Evolutionary conservation across 2,329 filamentous ascomycete genomes (phyloP).

Genomic region (Pseudogymnoascus sp.): DNA sequence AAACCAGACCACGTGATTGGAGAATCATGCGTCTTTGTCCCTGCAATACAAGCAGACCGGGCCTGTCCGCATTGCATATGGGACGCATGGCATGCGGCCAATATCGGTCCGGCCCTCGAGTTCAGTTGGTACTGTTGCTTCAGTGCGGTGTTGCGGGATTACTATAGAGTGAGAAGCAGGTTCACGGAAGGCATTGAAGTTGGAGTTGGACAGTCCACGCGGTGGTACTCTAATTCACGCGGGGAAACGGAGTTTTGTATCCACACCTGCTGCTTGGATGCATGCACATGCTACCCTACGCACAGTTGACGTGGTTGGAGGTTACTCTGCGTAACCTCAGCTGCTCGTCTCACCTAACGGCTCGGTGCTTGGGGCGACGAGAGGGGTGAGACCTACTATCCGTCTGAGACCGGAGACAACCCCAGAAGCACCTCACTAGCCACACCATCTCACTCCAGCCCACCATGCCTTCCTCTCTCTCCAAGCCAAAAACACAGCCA

Average conservation of each 20-base stretch:
- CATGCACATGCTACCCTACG: slow-evolving; percentile 7
- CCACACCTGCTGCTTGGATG: not conserved
- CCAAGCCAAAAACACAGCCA: not conserved
- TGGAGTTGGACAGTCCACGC: not conserved
- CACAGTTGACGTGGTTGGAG: not conserved
- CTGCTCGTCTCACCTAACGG: not conserved
- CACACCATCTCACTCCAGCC: not conserved
- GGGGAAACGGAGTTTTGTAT: slow-evolving; percentile 7
- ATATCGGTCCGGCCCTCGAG: slow-evolving; percentile 1
- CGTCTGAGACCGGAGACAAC: not conserved
- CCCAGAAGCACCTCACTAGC: not conserved
- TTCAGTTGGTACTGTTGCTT: not conserved
- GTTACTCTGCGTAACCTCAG: not conserved
- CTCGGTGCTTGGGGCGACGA: not conserved
- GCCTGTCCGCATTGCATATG: slow-evolving; percentile 6
- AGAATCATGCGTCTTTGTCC: not conserved
- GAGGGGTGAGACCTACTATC: not conserved
- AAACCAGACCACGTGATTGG: slow-evolving; percentile 8
- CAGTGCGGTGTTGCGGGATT: not conserved
- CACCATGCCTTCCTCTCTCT: not conserved
- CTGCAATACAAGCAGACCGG: not conserved
- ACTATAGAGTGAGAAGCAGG: not conserved
- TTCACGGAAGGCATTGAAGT: not conserved
- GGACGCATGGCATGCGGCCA: slow-evolving; percentile 1
- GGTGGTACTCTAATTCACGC: not conserved